A percentile compares a stretch with the other conserved stretches of the same genome.
phyloP scores from a whole-genome alignment of 176 grass and related monocot species.

The Aegilops longissima region DNA sequence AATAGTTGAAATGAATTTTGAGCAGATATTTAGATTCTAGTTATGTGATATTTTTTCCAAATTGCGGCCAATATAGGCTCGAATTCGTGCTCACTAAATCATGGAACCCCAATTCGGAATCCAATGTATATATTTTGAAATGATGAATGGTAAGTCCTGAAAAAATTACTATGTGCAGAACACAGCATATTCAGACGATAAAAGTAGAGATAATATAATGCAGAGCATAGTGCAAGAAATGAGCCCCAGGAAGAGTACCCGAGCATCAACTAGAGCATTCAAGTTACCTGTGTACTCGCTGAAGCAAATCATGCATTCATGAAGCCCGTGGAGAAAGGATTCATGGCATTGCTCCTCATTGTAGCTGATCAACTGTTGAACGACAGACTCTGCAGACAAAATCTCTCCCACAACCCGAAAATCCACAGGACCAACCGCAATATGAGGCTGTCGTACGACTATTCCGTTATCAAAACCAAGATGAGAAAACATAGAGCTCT shows the following conservation, averaged over 20 bases:
- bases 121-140: background rate
- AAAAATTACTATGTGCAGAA: background rate
- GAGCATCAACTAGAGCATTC: background rate
- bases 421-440: conserved; percentile 12
- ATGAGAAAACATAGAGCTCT: conserved; percentile 43
- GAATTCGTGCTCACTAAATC: background rate
- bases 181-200: no score
- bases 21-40: background rate
- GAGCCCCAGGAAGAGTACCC: background rate
- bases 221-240: background rate
- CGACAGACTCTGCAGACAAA: background rate
- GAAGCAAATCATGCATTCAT: conserved; percentile 55
- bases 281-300: conserved; percentile 37
- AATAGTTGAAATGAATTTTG: background rate
- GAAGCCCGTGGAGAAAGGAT: conserved; percentile 46
- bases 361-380: conserved; percentile 45
- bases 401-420: conserved; percentile 26
- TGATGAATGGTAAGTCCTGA: background rate
- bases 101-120: background rate
- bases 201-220: background rate
- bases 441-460: conserved; percentile 18
- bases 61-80: background rate
- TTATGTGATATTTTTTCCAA: no score
- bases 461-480: conserved; percentile 44
- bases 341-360: conserved; percentile 47